Evolutionary conservation across 768 basidiomycete genomes (phyloP), one percentile per base, ranked within the genome.

Genomic region (Phylloporus sp.): DNA sequence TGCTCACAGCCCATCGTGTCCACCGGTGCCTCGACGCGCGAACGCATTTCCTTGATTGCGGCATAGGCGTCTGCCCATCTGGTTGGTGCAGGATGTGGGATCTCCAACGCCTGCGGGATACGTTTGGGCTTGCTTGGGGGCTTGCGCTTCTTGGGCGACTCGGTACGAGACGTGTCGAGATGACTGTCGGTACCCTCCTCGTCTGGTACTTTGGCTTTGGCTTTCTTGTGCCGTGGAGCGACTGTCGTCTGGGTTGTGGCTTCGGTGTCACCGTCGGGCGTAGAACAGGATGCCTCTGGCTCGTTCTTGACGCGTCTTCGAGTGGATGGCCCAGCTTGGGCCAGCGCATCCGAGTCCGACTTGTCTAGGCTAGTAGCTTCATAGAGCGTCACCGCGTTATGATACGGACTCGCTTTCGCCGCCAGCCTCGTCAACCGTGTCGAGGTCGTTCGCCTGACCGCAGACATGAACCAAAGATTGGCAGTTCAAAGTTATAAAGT

Each of bases 1-100:
- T 77, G 78, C 44, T 88, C 82, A 59, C 91, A 91, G 1, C 92
- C 91, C 90, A 94, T 91, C 0, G 86, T 89, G 62, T 98, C 95
- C 1, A 97, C 95, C 0, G 95, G 93, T 0, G 95, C 94, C 0
- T 80, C 72, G 22, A 85, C 79, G 11, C 73, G 73, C 18, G 81
- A 71, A 18, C 91, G 79, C 91, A 94, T 94, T 45, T 76, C 75
- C 60, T 84, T 84, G 41, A 94, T 92, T 1, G 77, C 70, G 26
- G 78, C 77, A 60, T 91, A 95, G 4, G 76, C 76, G 54, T 89
- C 81, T 36, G 70, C 69, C 91, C 91, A 94, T 34, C 69, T 64
- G 27, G 67, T 64, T 8, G 91, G 91, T 2, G 81, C 73, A 0
- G 86, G 82, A 58, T 91, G 88, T 0, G 90, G 84, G 0, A 67